These are phyloP conservation scores for Chrysophaeum taylorii DNA, from an alignment of 352 stramenopile genomes.

Conservation along the genomic window DNA sequence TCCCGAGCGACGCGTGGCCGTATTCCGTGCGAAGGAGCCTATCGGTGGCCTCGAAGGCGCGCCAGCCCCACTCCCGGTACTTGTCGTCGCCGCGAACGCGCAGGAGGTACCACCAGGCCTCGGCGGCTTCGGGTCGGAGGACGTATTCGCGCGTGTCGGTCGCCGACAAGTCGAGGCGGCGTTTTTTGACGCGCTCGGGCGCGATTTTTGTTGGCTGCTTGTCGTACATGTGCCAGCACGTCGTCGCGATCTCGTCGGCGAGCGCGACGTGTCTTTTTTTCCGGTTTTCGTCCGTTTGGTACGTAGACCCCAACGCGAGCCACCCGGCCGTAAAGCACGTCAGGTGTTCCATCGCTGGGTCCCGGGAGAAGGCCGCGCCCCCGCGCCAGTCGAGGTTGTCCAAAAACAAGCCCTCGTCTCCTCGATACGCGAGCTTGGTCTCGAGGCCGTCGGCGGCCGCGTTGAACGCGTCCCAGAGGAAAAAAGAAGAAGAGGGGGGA, in stretches of 20 bases:
- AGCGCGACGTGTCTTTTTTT: slow-evolving; percentile 52
- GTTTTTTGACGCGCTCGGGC: slow-evolving; percentile 56
- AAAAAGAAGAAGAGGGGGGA: no score
- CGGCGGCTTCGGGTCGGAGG: slow-evolving; percentile 66
- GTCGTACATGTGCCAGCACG: slow-evolving; percentile 68
- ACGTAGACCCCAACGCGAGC: slow-evolving; percentile 47
- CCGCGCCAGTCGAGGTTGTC: slow-evolving; percentile 27
- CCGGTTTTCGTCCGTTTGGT: slow-evolving; percentile 37
- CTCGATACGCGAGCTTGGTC: slow-evolving; percentile 40
- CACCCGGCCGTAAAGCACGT: slow-evolving; percentile 66
- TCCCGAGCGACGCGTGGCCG: slow-evolving; percentile 61
- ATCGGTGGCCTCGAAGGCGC: slow-evolving; percentile 75
- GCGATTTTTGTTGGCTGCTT: slow-evolving; percentile 57
- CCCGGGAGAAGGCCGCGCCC: not conserved
- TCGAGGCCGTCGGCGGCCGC: slow-evolving; percentile 59
- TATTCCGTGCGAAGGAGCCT: slow-evolving; percentile 41
- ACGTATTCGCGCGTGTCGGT: slow-evolving; percentile 48
- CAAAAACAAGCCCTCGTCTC: slow-evolving; percentile 24
- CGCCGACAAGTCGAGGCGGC: slow-evolving; percentile 22
- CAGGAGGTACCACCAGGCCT: slow-evolving; percentile 38
- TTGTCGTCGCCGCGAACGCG: no score
- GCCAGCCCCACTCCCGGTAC: slow-evolving; percentile 86
- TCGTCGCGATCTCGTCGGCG: slow-evolving; percentile 64
- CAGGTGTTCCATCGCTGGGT: slow-evolving; percentile 64
- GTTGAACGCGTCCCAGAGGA: slow-evolving; percentile 48